Conservation (phyloP, 1,284 basidiomycete species). For the Melampsora larici-populina region DNA sequence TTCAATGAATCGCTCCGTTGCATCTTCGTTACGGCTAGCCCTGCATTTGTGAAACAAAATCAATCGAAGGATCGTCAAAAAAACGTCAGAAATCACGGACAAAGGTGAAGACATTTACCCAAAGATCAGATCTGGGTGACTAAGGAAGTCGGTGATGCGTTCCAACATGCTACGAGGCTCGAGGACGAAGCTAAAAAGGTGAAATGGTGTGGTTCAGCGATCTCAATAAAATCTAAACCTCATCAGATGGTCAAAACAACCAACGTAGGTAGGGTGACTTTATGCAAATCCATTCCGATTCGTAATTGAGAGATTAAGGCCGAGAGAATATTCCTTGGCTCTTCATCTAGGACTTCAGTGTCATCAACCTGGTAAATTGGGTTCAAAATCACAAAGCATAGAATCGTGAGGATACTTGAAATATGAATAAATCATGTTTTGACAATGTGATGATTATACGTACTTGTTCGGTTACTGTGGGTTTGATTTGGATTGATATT, state of each 20-base stretch:
- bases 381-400: too few relatives aligned
- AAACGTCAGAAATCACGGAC: conserved; percentile 44
- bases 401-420: too few relatives aligned
- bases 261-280: conserved; percentile 63
- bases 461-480: too few relatives aligned
- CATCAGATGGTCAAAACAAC: conserved; percentile 3
- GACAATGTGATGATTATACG: too few relatives aligned
- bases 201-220: background rate
- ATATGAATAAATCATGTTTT: too few relatives aligned
- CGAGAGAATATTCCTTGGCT: conserved; percentile 55
- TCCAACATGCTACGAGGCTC: conserved; percentile 91
- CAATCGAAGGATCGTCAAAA: background rate
- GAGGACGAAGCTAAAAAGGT: conserved; percentile 81
- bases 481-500: too few relatives aligned
- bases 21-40: conserved; percentile 69
- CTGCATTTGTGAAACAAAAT: conserved; percentile 55
- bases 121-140: conserved; percentile 95
- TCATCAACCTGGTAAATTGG: conserved; percentile 48
- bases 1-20: conserved; percentile 85
- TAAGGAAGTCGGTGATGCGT: conserved; percentile 98
- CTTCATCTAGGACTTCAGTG: conserved; percentile 55
- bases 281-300: conserved; percentile 88
- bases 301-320: conserved; percentile 76
- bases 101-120: conserved; percentile 62
- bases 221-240: background rate